Base-by-base conservation (phyloP, 768 basidiomycete species). In the Termitomyces bulborhizus region DNA sequence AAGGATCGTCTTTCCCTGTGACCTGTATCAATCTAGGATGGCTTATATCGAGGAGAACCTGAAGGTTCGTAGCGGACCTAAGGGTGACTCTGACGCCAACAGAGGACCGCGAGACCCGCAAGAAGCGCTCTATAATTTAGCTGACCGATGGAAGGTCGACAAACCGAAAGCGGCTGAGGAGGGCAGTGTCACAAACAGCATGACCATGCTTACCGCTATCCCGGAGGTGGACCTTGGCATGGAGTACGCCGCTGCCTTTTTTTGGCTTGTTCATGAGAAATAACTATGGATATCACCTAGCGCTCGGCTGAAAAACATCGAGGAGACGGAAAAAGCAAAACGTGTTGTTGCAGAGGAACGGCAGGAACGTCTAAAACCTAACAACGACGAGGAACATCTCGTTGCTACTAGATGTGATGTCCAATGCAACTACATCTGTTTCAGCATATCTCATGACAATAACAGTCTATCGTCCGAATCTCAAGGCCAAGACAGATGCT, bases 211-310 rank as follows among this genome's bases (percentile, higher is more conserved):
- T 53, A 98, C 95, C 15, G 93, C 92, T 36, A 98, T 99, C 63
- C 97, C 96, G 0, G 97, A 98, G 66, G 93, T 98, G 8, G 96
- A 99, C 69, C 78, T 99, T 4, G 97, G 97, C 54, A 97, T 98
- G 88, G 94, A 99, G 95, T 98, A 62, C 62, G 92, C 85, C 2
- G 11, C n/a, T 44, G 26, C 24, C 18, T 42, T 26, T 34, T 51
- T 46, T 46, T 4, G 0, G 8, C n/a, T 34, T 42, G 1, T 46
- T 52, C 41, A 21, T 48, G 54, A 50, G 6, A 26, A 55, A 21
- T 29, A 24, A 46, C 46, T 18, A 53, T 11, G 31, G 24, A 45
- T 39, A 44, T 13, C 29, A 26, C 37, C n/a, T 56, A 98, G 95
- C 60, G 78, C 86, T 16, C 86, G 95, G 16, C 74, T 99, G 53